Percentiles rank a stretch among this genome's conserved stretches.
These are phyloP conservation scores for Bonia amplexicaulis DNA, from an alignment of 176 grass and related monocot genomes.

Conservation along the genomic window DNA sequence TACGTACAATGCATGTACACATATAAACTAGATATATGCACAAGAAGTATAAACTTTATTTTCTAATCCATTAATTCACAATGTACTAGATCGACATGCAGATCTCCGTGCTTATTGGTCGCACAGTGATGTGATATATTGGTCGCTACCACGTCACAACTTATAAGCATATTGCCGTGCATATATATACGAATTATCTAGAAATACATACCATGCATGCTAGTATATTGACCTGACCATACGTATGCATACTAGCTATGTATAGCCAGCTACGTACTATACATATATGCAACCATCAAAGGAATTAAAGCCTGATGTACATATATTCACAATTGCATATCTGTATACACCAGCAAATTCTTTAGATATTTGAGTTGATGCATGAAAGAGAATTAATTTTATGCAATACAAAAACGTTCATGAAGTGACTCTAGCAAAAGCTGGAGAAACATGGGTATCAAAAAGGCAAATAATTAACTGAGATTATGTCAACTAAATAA, in stretches of 20 bases:
- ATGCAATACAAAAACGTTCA: neutral
- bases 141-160: neutral
- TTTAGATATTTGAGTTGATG: neutral
- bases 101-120: neutral
- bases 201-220: neutral
- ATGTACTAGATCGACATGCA: conserved; percentile 6
- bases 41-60: neutral
- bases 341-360: neutral
- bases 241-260: neutral
- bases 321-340: neutral
- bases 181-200: neutral
- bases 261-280: neutral
- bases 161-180: neutral
- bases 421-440: neutral
- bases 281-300: neutral
- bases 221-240: neutral
- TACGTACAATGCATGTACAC: neutral
- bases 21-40: neutral
- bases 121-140: neutral
- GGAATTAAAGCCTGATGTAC: neutral
- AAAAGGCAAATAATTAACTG: neutral
- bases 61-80: neutral
- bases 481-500: neutral
- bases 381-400: neutral
- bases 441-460: neutral